Base-by-base conservation (phyloP, 2,329 filamentous ascomycete species). In the Trichophyton verrucosum region DNA sequence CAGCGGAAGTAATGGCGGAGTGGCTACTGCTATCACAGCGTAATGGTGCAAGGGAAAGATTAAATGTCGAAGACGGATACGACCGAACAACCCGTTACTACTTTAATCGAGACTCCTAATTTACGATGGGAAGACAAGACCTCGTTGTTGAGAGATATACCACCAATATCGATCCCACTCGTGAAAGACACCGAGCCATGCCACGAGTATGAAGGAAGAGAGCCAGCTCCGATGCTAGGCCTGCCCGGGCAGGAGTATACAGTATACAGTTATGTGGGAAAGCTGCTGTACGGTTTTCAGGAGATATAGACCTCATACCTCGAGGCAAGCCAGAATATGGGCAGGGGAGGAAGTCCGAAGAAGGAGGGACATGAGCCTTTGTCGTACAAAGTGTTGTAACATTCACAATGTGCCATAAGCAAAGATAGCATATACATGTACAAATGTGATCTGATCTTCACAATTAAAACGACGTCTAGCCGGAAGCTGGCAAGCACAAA, bases 1-100 rank as follows among this genome's bases (percentile, higher is more conserved):
- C 61, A 66, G 67, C 66, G 42, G 33, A 7, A 59, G 61, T 40
- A 57, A 51, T 17, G 49, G 65, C 67, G 60, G 49, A 24, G 63
- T 69, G 15, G 66, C 67, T 17, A 66, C 70, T 33, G 71, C 76
- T 62, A 68, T 55, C 4, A 36, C 51, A 36, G 51, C 51, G 27
- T 55, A 15, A 17, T 33, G 5, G 2, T 17, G 22, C 4, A 11
- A n/a, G 27, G 15, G 24, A 33, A 33, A n/a, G 24, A 24, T 3
- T 22, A 20, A 20, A 47, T 27, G 8, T 30, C 8, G 46, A 27
- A 24, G 11, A 51, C 11, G 13, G 24, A 27, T 11, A 13, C 4
- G 22, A 27, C 20, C 3, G 24, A 24, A 51, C 17, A 38, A 9
- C 9, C 33, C 33, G n/a, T 17, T 6, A 44, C n/a, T 17, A 44